Evolutionary conservation across 352 stramenopile species (phyloP), one percentile per base, ranked within the genome.

Genomic region (Phytophthora litchii): DNA sequence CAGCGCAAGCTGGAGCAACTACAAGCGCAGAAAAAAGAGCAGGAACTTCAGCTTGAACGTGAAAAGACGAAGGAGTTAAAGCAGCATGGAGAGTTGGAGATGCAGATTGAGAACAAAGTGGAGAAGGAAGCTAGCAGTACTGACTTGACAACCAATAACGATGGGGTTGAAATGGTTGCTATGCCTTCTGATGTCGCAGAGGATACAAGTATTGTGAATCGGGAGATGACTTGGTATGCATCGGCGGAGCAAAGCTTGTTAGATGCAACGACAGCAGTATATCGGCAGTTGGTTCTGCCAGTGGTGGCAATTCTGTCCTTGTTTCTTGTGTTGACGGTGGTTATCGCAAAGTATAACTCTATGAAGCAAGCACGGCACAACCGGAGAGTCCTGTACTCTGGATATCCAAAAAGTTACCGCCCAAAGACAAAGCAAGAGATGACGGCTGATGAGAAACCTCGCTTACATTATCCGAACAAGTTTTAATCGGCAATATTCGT

Each of bases 311-410:
- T 76, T 51, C 16, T 76, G 23, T 35, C 25, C 13, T 52, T 76
- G 20, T 76, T 72, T 29, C 20, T 72, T 13, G n/a, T 70, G 10
- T 16, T 69, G 20, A 67, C 62, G 17, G 38, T 76, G 10, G 11
- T 14, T 17, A 76, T 76, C 25, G 56, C 51, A 2, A 60, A 17
- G 14, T 76, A 59, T 6, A 64, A 70, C 16, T 20, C 43, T 1
- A 44, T 49, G 32, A 46, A 63, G 45, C 51, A 65, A 32, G 49
- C 52, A 21, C 47, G 40, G 27, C 67, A 58, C 49, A 70, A 63
- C 25, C 54, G 29, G 23, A 62, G 67, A 4, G 59, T 76, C 3
- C 6, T 76, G 40, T 76, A 76, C 23, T 76, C 67, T 14, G 54
- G 54, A 38, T 76, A 76, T 31, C 62, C 67, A 14, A 69, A 56